Conservation (phyloP, 768 basidiomycete genomes). For the Leucocoprinus sp. region DNA sequence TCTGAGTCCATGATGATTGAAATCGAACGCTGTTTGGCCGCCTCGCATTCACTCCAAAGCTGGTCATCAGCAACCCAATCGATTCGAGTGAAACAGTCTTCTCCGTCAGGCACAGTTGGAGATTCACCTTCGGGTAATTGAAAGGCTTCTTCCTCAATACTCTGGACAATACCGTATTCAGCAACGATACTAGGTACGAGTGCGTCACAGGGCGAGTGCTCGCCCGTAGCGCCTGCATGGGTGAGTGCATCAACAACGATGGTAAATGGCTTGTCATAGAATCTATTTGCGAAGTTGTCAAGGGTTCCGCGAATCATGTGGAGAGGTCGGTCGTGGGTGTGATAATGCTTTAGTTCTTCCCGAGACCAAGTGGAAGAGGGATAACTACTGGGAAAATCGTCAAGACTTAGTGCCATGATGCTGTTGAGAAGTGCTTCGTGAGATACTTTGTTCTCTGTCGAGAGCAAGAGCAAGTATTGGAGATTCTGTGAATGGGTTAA, state of each 20-base stretch:
- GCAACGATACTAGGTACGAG: conserved; percentile 81
- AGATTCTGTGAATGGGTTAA: conserved; percentile 48
- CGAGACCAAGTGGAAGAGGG: conserved; percentile 21
- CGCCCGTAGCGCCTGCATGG: conserved; percentile 80
- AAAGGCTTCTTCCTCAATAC: conserved; percentile 46
- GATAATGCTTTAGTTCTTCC: too few species aligned
- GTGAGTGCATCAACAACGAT: conserved; percentile 80
- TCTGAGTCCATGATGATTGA: conserved; percentile 72
- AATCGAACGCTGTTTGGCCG: conserved; percentile 49
- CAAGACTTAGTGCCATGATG: conserved; percentile 74
- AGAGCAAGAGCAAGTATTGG: conserved; percentile 55
- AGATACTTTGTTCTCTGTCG: conserved; percentile 51
- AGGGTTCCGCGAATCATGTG: conserved; percentile 59
- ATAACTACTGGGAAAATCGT: conserved; percentile 42
- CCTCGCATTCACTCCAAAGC: conserved; percentile 46
- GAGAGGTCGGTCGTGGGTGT: conserved; percentile 62
- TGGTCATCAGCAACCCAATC: conserved; percentile 68
- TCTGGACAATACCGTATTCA: conserved; percentile 72
- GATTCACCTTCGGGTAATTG: conserved; percentile 7
- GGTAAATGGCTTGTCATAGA: conserved; percentile 84
- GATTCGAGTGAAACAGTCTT: conserved; percentile 27
- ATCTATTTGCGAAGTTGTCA: conserved; percentile 65
- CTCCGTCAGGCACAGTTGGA: background rate
- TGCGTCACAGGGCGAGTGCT: conserved; percentile 88
- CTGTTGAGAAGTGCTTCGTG: conserved; percentile 64